These are phyloP conservation scores for Populus hybrid DNA, from an alignment of 441 rosid species.

Conservation along the genomic window DNA sequence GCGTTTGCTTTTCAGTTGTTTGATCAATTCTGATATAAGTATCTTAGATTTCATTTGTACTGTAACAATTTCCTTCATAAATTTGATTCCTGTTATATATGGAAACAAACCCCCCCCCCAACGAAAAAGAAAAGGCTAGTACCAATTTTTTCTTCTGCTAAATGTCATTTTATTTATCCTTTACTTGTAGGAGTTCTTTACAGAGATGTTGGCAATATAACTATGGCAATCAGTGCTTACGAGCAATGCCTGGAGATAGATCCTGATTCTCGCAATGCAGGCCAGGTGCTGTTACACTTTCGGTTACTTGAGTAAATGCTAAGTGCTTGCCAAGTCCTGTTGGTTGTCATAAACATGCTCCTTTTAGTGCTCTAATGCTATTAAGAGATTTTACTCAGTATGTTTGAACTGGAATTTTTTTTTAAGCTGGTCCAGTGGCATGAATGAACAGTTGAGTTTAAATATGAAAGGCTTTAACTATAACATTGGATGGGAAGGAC, in stretches of 20 bases:
- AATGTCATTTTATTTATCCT: conserved; percentile 15
- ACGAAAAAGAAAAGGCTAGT: no score
- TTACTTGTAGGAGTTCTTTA: conserved; percentile 77
- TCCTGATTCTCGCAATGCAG: conserved; percentile 99
- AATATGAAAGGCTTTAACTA: neutral
- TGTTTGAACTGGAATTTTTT: neutral
- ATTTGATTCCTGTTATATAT: no score
- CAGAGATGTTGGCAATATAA: conserved; percentile 95
- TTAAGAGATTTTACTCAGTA: neutral
- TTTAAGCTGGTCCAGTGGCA: neutral
- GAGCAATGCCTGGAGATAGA: conserved; percentile 98
- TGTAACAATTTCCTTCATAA: no score
- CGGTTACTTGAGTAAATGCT: neutral
- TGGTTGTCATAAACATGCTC: neutral
- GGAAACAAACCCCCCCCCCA: no score
- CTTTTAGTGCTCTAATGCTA: neutral
- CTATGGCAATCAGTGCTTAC: conserved; percentile 80
- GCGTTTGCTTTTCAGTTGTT: no score
- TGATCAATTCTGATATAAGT: no score
- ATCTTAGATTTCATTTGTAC: no score
- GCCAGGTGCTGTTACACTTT: conserved; percentile 58
- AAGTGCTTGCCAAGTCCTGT: neutral
- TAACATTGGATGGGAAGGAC: neutral
- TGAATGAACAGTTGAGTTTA: neutral
- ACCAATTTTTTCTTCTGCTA: neutral